Evolutionary conservation across 768 basidiomycete species (phyloP).

Genomic region (Amyloporia xantha): DNA sequence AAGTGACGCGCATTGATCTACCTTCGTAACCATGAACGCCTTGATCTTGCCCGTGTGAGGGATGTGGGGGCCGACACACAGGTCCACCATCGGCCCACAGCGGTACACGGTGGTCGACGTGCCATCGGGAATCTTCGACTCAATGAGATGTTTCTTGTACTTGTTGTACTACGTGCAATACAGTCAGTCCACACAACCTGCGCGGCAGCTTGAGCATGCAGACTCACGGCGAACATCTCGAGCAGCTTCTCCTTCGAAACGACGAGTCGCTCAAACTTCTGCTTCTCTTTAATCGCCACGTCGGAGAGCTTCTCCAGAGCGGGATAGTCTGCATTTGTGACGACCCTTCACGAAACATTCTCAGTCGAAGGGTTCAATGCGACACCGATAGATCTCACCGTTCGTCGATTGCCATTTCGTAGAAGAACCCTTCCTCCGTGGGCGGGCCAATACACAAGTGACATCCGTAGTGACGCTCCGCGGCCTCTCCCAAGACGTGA

Average conservation of each 20-base stretch:
- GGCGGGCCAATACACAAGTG: slow-evolving; percentile 97
- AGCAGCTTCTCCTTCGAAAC: slow-evolving; percentile 92
- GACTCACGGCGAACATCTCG: slow-evolving; percentile 84
- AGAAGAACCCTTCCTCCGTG: slow-evolving; percentile 98
- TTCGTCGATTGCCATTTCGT: slow-evolving; percentile 92
- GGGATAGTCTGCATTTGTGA: slow-evolving; percentile 80
- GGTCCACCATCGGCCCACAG: slow-evolving; percentile 96
- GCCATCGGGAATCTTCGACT: slow-evolving; percentile 93
- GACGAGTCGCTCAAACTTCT: slow-evolving; percentile 91
- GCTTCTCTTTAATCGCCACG: slow-evolving; percentile 89
- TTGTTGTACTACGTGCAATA: slow-evolving; percentile 82
- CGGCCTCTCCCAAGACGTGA: slow-evolving; percentile 94
- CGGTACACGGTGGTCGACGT: slow-evolving; percentile 97
- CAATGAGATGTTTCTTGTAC: slow-evolving; percentile 94
- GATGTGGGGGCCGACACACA: slow-evolving; percentile 96
- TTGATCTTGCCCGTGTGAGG: slow-evolving; percentile 98
- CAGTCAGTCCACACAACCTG: background rate
- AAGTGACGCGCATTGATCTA: too few relatives aligned
- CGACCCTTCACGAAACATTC: slow-evolving; percentile 40
- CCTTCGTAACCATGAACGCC: slow-evolving; percentile 95
- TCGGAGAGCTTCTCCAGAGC: slow-evolving; percentile 85
- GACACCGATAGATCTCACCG: slow-evolving; percentile 34
- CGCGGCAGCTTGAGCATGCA: background rate
- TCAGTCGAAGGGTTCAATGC: background rate
- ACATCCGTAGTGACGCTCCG: slow-evolving; percentile 94